Conservation (phyloP, 768 basidiomycete species). For the Leccinum uliginosum region DNA sequence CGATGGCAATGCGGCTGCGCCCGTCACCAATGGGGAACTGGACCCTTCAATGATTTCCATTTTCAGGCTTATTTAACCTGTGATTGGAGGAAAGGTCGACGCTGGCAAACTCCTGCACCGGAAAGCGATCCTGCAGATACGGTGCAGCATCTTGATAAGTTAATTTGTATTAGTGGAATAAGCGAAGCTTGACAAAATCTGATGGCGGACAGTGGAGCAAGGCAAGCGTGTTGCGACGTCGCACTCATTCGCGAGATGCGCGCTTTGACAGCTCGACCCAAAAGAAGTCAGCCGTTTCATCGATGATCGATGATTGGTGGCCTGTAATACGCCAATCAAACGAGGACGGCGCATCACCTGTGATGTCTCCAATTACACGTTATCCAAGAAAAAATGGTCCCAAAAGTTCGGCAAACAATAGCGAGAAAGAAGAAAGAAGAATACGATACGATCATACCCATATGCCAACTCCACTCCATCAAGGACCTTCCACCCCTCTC, state of each 20-base stretch:
- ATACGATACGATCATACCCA: background rate
- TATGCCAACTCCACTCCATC: background rate
- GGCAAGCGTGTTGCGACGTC: background rate
- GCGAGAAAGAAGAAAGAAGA: background rate
- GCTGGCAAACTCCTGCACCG: background rate
- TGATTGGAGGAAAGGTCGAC: background rate
- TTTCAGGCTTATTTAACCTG: background rate
- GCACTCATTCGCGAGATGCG: background rate
- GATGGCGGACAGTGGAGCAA: background rate
- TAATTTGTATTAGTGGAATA: background rate
- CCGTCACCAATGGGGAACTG: background rate
- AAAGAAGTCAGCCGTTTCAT: no score
- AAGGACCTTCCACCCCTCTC: slow-evolving; percentile 16
- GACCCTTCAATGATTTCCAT: background rate
- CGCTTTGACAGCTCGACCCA: no score
- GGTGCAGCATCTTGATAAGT: background rate
- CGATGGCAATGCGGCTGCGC: background rate
- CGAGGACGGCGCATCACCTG: no score
- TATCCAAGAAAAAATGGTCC: background rate
- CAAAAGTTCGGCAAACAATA: background rate
- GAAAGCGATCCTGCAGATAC: background rate
- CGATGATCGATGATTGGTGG: background rate
- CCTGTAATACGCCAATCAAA: background rate
- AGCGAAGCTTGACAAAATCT: background rate
- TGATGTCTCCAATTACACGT: background rate